Percentiles rank a stretch among this genome's conserved stretches.
These are phyloP conservation scores for Corymbia maculata DNA, from an alignment of 345 rosid genomes.

Conservation along the genomic window DNA sequence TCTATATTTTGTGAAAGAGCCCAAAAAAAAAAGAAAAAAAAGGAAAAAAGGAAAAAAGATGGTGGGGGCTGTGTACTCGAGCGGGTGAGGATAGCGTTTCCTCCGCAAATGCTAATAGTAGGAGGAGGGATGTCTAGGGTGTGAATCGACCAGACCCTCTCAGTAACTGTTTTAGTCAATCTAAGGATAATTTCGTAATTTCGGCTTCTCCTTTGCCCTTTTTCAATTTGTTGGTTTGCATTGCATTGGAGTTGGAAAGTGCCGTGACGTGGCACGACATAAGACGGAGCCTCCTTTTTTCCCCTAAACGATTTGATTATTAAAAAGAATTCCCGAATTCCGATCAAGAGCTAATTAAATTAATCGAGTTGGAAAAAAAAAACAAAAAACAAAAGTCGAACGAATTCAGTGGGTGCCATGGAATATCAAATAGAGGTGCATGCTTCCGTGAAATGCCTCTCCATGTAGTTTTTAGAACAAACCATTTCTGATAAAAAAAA, in stretches of 20 bases:
- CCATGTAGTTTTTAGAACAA: background rate
- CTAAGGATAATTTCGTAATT: conserved; percentile 16
- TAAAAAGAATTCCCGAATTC: background rate
- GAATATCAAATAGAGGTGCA: background rate
- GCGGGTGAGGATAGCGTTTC: conserved; percentile 13
- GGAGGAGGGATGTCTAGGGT: conserved; percentile 7
- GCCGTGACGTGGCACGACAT: background rate
- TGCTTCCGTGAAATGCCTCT: background rate
- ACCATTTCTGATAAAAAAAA: background rate
- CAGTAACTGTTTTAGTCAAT: conserved; percentile 6
- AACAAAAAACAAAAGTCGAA: background rate
- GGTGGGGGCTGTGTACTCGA: background rate
- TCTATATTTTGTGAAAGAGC: background rate
- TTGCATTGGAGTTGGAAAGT: background rate
- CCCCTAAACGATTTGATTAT: background rate
- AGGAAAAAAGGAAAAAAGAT: background rate
- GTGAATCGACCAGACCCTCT: conserved; percentile 5
- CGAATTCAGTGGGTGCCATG: background rate
- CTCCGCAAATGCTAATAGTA: conserved; percentile 14
- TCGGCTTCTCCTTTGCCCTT: background rate
- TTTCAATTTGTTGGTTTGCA: background rate
- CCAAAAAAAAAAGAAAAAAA: background rate
- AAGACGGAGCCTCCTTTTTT: background rate
- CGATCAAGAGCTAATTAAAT: background rate
- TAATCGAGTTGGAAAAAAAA: background rate